These are phyloP conservation scores for Solanum bukasovii DNA, from an alignment of 257 asterid species.

Conservation along the genomic window DNA sequence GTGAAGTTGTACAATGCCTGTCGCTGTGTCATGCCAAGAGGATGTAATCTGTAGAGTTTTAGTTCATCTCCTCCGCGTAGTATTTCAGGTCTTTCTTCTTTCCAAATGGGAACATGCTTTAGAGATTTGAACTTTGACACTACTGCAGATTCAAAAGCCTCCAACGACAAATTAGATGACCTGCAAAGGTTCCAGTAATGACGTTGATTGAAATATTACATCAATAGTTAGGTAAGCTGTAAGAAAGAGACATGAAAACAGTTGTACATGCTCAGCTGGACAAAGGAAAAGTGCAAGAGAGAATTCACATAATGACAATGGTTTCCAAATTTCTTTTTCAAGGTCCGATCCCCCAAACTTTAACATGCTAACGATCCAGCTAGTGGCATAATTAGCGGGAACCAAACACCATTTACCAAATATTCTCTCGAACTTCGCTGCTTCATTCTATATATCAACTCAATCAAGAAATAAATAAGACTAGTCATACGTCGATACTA, in stretches of 20 bases:
- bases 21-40: constrained; percentile 70
- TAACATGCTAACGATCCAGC: neutral
- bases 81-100: constrained; percentile 65
- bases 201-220: neutral
- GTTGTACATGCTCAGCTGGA: neutral
- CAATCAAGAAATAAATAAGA: neutral
- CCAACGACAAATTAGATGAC: constrained; percentile 64
- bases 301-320: neutral
- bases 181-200: constrained; percentile 19
- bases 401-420: neutral
- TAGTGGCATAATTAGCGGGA: neutral
- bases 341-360: neutral
- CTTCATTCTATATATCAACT: neutral
- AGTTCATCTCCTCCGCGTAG: constrained; percentile 60
- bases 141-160: constrained; percentile 47
- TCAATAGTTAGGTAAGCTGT: neutral
- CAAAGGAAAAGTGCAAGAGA: neutral
- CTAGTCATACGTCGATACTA: neutral
- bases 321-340: neutral
- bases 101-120: constrained; percentile 76
- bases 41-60: constrained; percentile 61
- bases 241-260: neutral
- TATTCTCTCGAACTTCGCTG: neutral
- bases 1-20: constrained; percentile 70
- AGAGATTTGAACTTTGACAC: constrained; percentile 42